phyloP scores from a whole-genome alignment of 768 basidiomycete species.

The Guyanaporus albipodus region DNA sequence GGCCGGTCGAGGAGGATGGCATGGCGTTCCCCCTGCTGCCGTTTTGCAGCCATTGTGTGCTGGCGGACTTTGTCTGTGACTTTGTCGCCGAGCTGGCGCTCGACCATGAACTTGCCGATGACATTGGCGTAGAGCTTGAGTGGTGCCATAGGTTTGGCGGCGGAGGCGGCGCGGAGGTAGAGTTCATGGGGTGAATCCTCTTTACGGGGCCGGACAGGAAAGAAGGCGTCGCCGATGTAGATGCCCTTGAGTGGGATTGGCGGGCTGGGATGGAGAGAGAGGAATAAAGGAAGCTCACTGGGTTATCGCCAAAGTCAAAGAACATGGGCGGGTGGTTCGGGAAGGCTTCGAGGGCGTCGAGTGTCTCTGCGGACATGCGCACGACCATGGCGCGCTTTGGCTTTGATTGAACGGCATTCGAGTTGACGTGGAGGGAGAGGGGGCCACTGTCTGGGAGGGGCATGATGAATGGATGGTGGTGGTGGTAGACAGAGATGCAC shows the following conservation, averaged over 20 bases:
- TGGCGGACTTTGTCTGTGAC: slow-evolving; percentile 43
- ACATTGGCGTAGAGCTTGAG: slow-evolving; percentile 74
- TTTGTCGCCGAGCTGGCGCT: slow-evolving; percentile 51
- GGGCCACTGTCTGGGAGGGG: slow-evolving; percentile 55
- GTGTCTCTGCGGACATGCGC: slow-evolving; percentile 67
- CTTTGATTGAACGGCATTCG: slow-evolving; percentile 50
- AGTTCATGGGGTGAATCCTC: slow-evolving; percentile 66
- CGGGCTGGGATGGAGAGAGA: background rate
- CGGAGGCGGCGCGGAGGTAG: slow-evolving; percentile 60
- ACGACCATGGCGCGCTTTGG: slow-evolving; percentile 75
- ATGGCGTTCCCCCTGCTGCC: slow-evolving; percentile 47
- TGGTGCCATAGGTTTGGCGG: slow-evolving; percentile 55
- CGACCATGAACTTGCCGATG: slow-evolving; percentile 66
- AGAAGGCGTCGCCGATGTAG: slow-evolving; percentile 61
- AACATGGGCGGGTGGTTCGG: slow-evolving; percentile 46
- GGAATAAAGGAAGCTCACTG: slow-evolving; percentile 41
- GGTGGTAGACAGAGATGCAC: background rate
- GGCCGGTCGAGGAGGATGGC: slow-evolving; percentile 41
- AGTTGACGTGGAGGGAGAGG: slow-evolving; percentile 57
- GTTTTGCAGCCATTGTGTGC: slow-evolving; percentile 44
- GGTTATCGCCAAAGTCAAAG: slow-evolving; percentile 58
- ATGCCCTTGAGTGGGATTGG: slow-evolving; percentile 45
- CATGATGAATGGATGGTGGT: slow-evolving; percentile 39
- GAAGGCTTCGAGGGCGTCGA: slow-evolving; percentile 58
- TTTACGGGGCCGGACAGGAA: slow-evolving; percentile 49